Conservation (phyloP, 257 asterid genomes). For the Striga asiatica region DNA sequence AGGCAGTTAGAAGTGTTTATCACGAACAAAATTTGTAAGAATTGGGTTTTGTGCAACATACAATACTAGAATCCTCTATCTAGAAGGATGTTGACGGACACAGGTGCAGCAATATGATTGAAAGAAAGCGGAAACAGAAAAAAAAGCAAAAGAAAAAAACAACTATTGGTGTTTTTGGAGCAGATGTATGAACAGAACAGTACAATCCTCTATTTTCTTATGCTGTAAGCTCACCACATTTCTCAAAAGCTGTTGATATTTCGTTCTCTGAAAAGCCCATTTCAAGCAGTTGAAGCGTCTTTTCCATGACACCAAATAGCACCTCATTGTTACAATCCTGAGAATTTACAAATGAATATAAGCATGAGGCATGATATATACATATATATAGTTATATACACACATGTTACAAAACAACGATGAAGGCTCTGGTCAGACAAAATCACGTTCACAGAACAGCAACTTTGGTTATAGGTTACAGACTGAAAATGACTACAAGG, state of each 20-base stretch:
- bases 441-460: not conserved
- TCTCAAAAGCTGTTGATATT: conserved; percentile 76
- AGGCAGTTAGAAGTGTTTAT: no score
- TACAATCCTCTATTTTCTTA: no score
- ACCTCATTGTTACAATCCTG: conserved; percentile 66
- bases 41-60: no score
- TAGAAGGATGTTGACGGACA: no score
- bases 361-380: conserved; percentile 2
- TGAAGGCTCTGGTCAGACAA: not conserved
- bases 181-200: no score
- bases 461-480: conserved; percentile 1
- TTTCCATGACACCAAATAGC: conserved; percentile 86
- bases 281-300: conserved; percentile 72
- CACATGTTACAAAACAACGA: no score
- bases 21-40: no score
- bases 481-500: not conserved
- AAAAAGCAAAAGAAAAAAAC: not conserved
- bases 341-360: conserved; percentile 16
- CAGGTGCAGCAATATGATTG: no score
- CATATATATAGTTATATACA: no score
- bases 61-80: no score
- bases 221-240: conserved; percentile 53
- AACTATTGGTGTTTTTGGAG: not conserved
- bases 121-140: no score
- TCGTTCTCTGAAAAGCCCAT: conserved; percentile 92